Base-by-base conservation (phyloP, 345 rosid genomes). In the Salix viminalis region DNA sequence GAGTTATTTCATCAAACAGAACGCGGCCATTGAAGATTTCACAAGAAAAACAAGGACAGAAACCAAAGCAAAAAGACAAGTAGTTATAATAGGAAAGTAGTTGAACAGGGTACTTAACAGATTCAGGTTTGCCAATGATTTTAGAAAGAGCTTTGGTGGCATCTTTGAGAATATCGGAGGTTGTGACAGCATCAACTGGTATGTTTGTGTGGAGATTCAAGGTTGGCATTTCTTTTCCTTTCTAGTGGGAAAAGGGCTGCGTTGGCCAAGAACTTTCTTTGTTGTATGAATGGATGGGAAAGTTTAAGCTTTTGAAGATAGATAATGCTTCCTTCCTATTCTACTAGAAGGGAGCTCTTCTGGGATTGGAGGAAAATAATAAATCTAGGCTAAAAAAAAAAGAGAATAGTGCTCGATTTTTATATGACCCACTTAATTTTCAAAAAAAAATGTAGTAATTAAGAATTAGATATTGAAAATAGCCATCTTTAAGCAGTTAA, bases 91-190 rank as follows among this genome's bases (percentile, higher is more conserved):
- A 12, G 13, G 44, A 41, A 15, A 12, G 56, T 39, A 6, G 28
- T 16, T 0, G 58, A 12, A 4, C 37, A 11, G 28, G 69, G 30
- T 14, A 69, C 72, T 65, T 68, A 85, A 92, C 99, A 37, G 97
- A 93, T 90, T 96, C 97, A 44, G 98, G 95, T 83, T 96, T 94
- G 86, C 97, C 98, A 69, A 96, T 87, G 85, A 90, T 92, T 85
- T 92, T 93, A 66, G 97, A 82, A 67, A 96, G 91, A 66, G 88
- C 91, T 69, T 92, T 90, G 71, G 99, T 93, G 74, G 97, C 95
- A 80, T 92, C 99, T 81, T 81, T 90, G 83, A 96, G 98, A 73
- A 94, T 91, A 81, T 96, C 99, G 36, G 97, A 91, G 82, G 88
- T 69, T 2, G 86, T 84, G n/a, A 93, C 97, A 7, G 97, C 77